Percentiles rank a stretch among this genome's conserved stretches.
Evolutionary conservation across 2,329 filamentous ascomycete species (phyloP).

Genomic region (Beauveria sp.): DNA sequence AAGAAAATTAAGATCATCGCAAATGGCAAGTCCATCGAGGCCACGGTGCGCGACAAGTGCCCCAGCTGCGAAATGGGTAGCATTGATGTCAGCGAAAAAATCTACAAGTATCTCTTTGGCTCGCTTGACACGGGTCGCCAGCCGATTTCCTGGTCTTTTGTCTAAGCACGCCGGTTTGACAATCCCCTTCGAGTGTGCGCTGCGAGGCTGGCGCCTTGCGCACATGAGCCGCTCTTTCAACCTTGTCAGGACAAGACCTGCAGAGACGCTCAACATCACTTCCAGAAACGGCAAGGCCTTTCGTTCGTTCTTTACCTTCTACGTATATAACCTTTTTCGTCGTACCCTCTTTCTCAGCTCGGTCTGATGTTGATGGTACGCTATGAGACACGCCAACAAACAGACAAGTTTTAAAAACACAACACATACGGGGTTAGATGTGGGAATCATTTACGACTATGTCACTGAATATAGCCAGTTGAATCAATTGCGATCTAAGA

Average conservation of each 20-base stretch:
- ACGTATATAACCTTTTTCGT: conserved; percentile 1
- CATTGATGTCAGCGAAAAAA: conserved; percentile 54
- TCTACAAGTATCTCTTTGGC: conserved; percentile 47
- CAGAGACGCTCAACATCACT: background rate
- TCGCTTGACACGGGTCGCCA: conserved; percentile 34
- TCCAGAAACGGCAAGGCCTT: background rate
- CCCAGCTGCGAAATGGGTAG: conserved; percentile 50
- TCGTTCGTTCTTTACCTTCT: conserved; percentile 1
- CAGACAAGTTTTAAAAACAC: background rate
- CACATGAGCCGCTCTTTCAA: background rate
- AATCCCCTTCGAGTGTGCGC: background rate
- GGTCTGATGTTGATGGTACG: conserved; percentile 1
- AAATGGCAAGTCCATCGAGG: conserved; percentile 50
- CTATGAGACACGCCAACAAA: background rate
- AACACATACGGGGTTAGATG: background rate
- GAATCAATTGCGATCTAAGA: background rate
- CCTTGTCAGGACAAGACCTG: conserved; percentile 10
- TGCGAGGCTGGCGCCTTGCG: conserved; percentile 10
- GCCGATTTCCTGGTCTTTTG: conserved; percentile 39
- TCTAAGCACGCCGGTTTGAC: conserved; percentile 19
- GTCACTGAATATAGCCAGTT: background rate
- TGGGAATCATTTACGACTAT: background rate
- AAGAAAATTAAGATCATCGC: conserved; percentile 56
- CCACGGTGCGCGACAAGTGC: conserved; percentile 67
- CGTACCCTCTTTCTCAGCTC: conserved; percentile 3